Evolutionary conservation across 2,329 filamentous ascomycete species (phyloP), one percentile per base, ranked within the genome.

Genomic region (Neopestalotiopsis rosae): DNA sequence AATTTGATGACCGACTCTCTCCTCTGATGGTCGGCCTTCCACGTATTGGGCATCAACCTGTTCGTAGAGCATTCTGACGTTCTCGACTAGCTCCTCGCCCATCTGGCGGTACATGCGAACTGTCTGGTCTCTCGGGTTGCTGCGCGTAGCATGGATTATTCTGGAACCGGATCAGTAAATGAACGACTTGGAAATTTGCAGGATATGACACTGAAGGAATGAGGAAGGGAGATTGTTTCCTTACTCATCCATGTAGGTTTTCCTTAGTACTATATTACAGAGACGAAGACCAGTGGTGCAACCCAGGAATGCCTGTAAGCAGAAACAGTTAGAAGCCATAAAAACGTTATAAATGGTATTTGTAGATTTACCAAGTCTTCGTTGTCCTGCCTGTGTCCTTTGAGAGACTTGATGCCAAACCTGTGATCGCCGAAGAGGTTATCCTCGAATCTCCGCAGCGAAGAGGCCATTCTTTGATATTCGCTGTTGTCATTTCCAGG

Each of bases 261-360:
- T 85, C 20, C 87, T 83, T 28, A 88, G 77, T 14, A 89, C 83
- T 67, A 89, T 88, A 68, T 89, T 87, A 74, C 86, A 88, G 5
- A 89, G 81, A 3, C 87, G 82, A 1, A 85, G 82, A 67, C 86
- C 84, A 79, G 88, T 88, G 4, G 86, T 88, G 5, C 88, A 82
- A 57, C 84, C 84, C 12, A 88, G 80, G 73, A 89, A 89, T 0
- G 84, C 85, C 86, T 87, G 34, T 9, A 24, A 40, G n/a, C 40
- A 62, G 7, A 32, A 32, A 9, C 13, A 20, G 24, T 30, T 13
- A 58, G 59, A 34, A 32, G 28, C 24, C 45, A 38, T 24, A 30
- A 5, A n/a, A 14, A 40, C 17, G 6, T 28, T 4, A 4, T 3
- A 69, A 65, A 12, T 24, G 28, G 4, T 5, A 10, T 12, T 14